Conservation (phyloP, 1,284 basidiomycete genomes). For the Moesziomyces globuligerus region DNA sequence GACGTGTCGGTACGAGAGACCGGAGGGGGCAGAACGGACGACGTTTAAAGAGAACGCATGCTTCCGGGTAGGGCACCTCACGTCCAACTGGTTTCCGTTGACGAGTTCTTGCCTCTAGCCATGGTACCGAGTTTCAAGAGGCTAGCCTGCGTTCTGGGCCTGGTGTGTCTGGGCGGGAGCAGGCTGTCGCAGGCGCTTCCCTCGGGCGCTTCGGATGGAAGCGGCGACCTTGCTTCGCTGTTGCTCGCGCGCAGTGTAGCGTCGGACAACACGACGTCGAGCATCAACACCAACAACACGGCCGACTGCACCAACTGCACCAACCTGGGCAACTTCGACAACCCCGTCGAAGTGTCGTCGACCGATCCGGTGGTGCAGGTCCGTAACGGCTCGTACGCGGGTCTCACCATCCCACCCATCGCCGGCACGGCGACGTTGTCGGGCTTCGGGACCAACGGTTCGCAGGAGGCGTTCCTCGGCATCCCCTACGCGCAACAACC, state of each 20-base stretch:
- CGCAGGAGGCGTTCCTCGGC: constrained; percentile 35
- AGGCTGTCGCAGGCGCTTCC: neutral
- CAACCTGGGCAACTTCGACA: constrained; percentile 38
- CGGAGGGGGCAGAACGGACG: too few species aligned
- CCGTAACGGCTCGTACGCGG: constrained; percentile 36
- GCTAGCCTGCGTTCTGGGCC: neutral
- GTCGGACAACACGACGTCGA: neutral
- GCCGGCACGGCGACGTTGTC: constrained; percentile 18
- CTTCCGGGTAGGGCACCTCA: too few species aligned
- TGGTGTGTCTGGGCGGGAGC: neutral
- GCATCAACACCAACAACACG: constrained; percentile 33
- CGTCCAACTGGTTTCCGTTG: too few species aligned
- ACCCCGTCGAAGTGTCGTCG: constrained; percentile 19
- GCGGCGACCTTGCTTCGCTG: neutral
- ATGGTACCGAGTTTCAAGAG: neutral
- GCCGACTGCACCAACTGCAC: constrained; percentile 35
- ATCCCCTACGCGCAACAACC: constrained; percentile 42
- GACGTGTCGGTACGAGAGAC: too few species aligned
- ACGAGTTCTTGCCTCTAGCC: too few species aligned
- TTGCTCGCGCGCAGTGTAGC: neutral
- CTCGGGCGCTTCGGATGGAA: neutral
- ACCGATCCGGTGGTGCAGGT: constrained; percentile 23
- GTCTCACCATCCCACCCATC: constrained; percentile 21
- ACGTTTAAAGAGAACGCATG: too few species aligned
- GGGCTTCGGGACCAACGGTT: constrained; percentile 20